Evolutionary conservation across 2,329 filamentous ascomycete species (phyloP).

Genomic region (Aspergillus persii): DNA sequence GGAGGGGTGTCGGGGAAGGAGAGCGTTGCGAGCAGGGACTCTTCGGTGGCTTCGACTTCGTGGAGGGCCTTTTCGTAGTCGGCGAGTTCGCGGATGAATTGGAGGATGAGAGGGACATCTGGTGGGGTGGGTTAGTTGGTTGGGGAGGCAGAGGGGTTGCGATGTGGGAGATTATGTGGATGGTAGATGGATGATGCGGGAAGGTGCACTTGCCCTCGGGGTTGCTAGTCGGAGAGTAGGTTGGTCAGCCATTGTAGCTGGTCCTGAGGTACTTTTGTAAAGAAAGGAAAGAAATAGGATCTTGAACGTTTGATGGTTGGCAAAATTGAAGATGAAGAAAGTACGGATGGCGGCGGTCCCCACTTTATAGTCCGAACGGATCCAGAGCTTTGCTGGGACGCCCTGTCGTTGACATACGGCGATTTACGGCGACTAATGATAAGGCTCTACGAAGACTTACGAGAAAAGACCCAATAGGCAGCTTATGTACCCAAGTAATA

Average conservation of each 20-base stretch:
- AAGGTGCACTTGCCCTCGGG: slow-evolving; percentile 31
- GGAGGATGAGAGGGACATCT: slow-evolving; percentile 82
- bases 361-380: background rate
- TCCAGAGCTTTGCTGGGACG: background rate
- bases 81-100: slow-evolving; percentile 80
- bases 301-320: background rate
- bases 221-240: slow-evolving; percentile 43
- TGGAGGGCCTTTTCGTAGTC: slow-evolving; percentile 78
- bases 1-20: slow-evolving; percentile 64
- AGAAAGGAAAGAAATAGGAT: background rate
- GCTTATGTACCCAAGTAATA: slow-evolving; percentile 11
- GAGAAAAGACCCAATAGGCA: slow-evolving; percentile 5
- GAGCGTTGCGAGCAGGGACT: slow-evolving; percentile 70
- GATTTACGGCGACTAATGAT: background rate
- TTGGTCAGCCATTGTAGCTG: slow-evolving; percentile 31
- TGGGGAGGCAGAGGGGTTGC: background rate
- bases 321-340: background rate
- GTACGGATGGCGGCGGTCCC: background rate
- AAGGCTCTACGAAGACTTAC: background rate
- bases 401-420: background rate
- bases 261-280: background rate
- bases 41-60: slow-evolving; percentile 74
- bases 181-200: background rate
- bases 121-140: background rate
- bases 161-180: background rate